Evolutionary conservation across 495 filamentous ascomycete genomes (phyloP).

Genomic region (Neurospora sp.): DNA sequence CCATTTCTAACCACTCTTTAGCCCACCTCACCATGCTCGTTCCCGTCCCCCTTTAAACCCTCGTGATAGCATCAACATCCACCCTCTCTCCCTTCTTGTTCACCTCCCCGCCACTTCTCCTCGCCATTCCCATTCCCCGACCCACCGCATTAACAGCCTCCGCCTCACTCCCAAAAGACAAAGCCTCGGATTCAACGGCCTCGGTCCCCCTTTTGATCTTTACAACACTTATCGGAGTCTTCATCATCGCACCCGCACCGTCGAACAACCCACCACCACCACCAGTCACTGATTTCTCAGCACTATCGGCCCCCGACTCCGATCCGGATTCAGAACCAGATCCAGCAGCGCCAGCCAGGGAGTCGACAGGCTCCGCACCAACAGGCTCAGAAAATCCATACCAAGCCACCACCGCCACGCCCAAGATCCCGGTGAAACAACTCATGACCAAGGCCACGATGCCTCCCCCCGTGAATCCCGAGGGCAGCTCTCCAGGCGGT

Average conservation of each 20-base stretch:
- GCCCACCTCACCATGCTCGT: too few species aligned
- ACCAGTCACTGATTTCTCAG: neutral
- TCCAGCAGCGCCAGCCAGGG: neutral
- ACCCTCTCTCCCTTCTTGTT: neutral
- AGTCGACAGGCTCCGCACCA: neutral
- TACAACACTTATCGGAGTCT: neutral
- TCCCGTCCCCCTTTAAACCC: neutral
- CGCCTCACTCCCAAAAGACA: neutral
- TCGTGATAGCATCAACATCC: neutral
- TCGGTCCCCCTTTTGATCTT: neutral
- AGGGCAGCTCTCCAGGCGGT: slow-evolving; percentile 47
- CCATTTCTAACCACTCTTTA: neutral
- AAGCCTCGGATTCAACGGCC: neutral
- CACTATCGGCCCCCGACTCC: neutral
- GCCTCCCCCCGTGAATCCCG: slow-evolving; percentile 62
- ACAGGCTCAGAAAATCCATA: slow-evolving; percentile 43
- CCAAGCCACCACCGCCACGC: slow-evolving; percentile 57
- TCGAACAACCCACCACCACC: neutral
- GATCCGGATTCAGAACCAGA: neutral
- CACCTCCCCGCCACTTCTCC: neutral
- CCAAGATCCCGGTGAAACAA: slow-evolving; percentile 58
- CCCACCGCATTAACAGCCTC: neutral
- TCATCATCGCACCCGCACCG: neutral
- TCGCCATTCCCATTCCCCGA: neutral
- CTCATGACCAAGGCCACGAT: slow-evolving; percentile 69